Evolutionary conservation across 805 yeast species (phyloP).

Genomic region (Schwanniomyces pseudopolymorphus): DNA sequence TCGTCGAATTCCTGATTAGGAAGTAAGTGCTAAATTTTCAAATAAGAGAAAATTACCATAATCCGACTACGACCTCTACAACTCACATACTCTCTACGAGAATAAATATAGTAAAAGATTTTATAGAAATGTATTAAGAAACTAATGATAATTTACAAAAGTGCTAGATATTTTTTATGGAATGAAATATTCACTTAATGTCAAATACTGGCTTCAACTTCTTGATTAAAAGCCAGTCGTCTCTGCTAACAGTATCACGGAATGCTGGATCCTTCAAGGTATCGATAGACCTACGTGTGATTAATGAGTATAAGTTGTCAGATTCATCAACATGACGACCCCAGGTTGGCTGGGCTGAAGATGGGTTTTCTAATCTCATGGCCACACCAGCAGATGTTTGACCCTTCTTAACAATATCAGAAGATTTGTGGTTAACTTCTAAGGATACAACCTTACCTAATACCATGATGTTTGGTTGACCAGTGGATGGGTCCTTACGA

Average conservation of each 20-base stretch:
- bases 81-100: too few species aligned
- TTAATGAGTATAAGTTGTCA: constrained; percentile 86
- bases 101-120: too few species aligned
- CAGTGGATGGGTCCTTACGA: constrained; percentile 81
- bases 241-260: constrained; percentile 90
- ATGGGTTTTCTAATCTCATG: constrained; percentile 91
- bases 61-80: background rate
- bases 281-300: constrained; percentile 87
- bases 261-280: constrained; percentile 98
- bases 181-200: constrained; percentile 51
- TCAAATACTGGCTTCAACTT: constrained; percentile 86
- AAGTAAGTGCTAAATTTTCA: background rate
- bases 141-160: constrained; percentile 4
- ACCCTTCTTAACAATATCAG: constrained; percentile 81
- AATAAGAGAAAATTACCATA: background rate
- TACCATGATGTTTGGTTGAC: constrained; percentile 64
- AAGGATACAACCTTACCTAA: constrained; percentile 90
- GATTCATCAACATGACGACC: constrained; percentile 98
- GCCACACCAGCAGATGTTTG: constrained; percentile 98
- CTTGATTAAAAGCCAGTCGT: constrained; percentile 92
- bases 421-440: constrained; percentile 92
- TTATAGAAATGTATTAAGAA: background rate
- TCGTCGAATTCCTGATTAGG: constrained; percentile 7
- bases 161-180: constrained; percentile 1
- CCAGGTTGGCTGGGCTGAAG: constrained; percentile 94